Base-by-base conservation (phyloP, 2,329 filamentous ascomycete species). In the Eutypa lata region DNA sequence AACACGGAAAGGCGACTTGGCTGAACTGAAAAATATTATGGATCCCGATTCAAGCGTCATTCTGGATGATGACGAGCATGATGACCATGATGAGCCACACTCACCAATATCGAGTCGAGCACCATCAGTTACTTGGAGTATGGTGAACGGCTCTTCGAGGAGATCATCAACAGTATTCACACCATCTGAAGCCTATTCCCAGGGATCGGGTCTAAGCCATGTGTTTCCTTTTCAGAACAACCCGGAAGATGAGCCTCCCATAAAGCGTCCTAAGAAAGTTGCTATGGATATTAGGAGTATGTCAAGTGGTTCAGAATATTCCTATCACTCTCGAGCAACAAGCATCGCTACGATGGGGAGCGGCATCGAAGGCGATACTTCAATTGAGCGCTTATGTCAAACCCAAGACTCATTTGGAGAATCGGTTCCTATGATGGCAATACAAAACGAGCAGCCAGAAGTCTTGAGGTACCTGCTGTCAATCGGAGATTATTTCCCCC, bases 261-360 rank as follows among this genome's bases (percentile, higher is more conserved):
- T 72, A 4, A 83, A 83, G 53, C 82, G 80, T 60, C 73, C 81
- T 35, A 95, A 94, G 69, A 90, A 81, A 60, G 93, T 97, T 1
- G 90, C 91, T 0, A 89, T 97, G 89, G 91, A 96, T 65, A 88
- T 88, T 16, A 79, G 91, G 59, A 97, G 93, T 63, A 81, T 95
- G 68, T 97, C 93, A 7, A 91, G 87, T 59, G 88, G 88, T 40
- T 97, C 93, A 0, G 89, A 87, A 35, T 83, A 89, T 48, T 97
- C 93, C 0, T 90, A 90, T 53, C 82, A 87, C 53, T 97, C 93
- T 2, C 81, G 87, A 53, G 86, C 90, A 1, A 86, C 84, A 45
- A 96, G 91, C 18, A 78, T 94, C 19, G 86, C 86, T 22, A 94
- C 91, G 2, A 78, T 86, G 24, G 76, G 81, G 4, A 90, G 87